Percentiles rank a stretch among this genome's conserved stretches.
Evolutionary conservation across 306 rosid genomes (phyloP).

Genomic region (Casuarina glauca): DNA sequence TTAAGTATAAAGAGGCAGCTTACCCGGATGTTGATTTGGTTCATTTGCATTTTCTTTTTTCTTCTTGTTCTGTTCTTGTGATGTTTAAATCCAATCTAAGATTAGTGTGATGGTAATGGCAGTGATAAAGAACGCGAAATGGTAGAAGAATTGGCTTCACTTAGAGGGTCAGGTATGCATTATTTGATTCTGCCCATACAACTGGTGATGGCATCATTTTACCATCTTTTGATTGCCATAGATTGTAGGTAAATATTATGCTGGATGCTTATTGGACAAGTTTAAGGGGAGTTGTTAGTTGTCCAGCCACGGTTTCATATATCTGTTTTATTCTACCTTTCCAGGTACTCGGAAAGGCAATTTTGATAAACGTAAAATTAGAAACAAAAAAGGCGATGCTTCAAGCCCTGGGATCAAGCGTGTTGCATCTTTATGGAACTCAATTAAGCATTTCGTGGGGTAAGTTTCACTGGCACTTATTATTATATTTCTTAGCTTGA

Average conservation of each 20-base stretch:
- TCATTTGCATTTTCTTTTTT: not conserved
- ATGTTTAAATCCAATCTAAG: slow-evolving; percentile 12
- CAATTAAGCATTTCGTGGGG: slow-evolving; percentile 67
- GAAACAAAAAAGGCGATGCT: slow-evolving; percentile 23
- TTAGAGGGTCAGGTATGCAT: slow-evolving; percentile 47
- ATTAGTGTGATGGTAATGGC: slow-evolving; percentile 27
- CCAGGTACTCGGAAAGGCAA: slow-evolving; percentile 44
- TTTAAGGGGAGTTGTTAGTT: not conserved
- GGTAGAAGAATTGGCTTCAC: slow-evolving; percentile 65
- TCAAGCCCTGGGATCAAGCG: slow-evolving; percentile 38
- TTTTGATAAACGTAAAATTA: slow-evolving; percentile 30
- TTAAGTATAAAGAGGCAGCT: slow-evolving; percentile 3
- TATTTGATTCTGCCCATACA: slow-evolving; percentile 34
- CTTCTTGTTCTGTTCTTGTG: slow-evolving; percentile 14
- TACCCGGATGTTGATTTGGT: not conserved
- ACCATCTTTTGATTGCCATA: slow-evolving; percentile 4
- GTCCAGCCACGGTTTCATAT: slow-evolving; percentile 8
- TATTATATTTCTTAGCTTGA: not conserved
- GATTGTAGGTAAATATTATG: slow-evolving; percentile 4
- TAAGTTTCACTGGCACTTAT: slow-evolving; percentile 30
- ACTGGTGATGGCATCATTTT: slow-evolving; percentile 34
- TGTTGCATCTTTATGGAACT: slow-evolving; percentile 51
- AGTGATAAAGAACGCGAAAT: slow-evolving; percentile 63
- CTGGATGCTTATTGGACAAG: slow-evolving; percentile 9
- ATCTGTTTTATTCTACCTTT: slow-evolving; percentile 19